These are phyloP conservation scores for Biancaea sappan DNA, from an alignment of 306 rosid species.

Conservation along the genomic window DNA sequence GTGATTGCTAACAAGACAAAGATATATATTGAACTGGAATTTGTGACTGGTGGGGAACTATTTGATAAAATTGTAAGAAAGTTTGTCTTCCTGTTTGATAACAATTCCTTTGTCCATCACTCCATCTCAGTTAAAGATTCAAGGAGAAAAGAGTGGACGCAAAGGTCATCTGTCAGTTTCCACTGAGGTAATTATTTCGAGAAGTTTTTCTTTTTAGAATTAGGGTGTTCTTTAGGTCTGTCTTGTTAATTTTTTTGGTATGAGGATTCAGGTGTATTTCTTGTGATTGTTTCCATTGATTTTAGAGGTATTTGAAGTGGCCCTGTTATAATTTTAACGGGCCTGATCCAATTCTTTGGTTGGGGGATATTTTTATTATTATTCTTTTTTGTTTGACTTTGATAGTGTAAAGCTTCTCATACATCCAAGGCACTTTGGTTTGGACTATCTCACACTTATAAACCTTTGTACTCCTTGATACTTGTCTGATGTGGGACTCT, in stretches of 20 bases:
- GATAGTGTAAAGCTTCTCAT: too few species aligned
- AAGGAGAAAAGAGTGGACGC: slow-evolving; percentile 69
- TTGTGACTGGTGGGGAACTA: slow-evolving; percentile 71
- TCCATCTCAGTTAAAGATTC: slow-evolving; percentile 66
- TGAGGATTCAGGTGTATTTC: not conserved
- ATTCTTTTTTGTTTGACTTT: too few species aligned
- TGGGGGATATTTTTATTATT: too few species aligned
- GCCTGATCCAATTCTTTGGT: too few species aligned
- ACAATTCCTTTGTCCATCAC: slow-evolving; percentile 26
- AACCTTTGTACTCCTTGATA: too few species aligned
- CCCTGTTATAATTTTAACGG: too few species aligned
- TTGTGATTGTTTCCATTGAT: too few species aligned
- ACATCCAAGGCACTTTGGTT: too few species aligned
- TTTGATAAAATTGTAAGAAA: slow-evolving; percentile 75
- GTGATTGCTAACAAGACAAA: slow-evolving; percentile 90
- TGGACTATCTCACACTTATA: too few species aligned
- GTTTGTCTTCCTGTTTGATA: slow-evolving; percentile 16
- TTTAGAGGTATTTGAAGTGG: slow-evolving; percentile 76
- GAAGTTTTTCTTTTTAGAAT: not conserved
- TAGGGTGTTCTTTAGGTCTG: not conserved
- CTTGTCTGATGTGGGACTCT: too few species aligned
- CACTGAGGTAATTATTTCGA: slow-evolving; percentile 56
- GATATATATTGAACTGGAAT: slow-evolving; percentile 73
- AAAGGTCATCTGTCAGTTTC: slow-evolving; percentile 72
- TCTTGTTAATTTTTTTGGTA: not conserved